Conservation (phyloP, 495 filamentous ascomycete species). For the Jackrogersella multiformis region DNA sequence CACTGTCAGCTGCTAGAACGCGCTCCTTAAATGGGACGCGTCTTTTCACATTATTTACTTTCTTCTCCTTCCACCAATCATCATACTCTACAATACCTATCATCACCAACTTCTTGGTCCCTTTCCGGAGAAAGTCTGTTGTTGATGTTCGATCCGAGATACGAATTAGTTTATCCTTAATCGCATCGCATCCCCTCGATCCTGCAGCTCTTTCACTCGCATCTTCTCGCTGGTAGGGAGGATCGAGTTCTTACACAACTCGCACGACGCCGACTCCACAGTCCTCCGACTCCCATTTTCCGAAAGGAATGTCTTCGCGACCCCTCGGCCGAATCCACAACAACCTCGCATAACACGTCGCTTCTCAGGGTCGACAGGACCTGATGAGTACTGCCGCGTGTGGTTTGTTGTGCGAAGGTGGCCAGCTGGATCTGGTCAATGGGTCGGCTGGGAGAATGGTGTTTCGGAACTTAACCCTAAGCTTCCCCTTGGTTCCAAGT, state of each 20-base stretch:
- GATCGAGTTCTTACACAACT: conserved; percentile 46
- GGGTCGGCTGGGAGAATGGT: conserved; percentile 59
- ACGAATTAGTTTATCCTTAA: conserved; percentile 23
- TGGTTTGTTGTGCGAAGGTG: conserved; percentile 44
- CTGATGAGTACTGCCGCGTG: conserved; percentile 43
- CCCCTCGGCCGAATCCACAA: conserved; percentile 46
- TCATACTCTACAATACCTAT: conserved; percentile 39
- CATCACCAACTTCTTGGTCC: conserved; percentile 39
- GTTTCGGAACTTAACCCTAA: conserved; percentile 86
- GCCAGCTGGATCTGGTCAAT: conserved; percentile 36
- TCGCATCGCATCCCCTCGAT: conserved; percentile 19
- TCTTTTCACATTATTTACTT: conserved; percentile 19
- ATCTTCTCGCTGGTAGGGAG: conserved; percentile 33
- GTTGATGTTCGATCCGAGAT: conserved; percentile 38
- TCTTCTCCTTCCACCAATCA: conserved; percentile 38
- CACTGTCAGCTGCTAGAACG: conserved; percentile 15
- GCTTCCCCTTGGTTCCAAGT: conserved; percentile 64
- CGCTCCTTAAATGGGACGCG: conserved; percentile 23
- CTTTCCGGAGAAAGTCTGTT: conserved; percentile 34
- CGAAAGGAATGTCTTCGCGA: conserved; percentile 65
- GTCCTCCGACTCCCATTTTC: conserved; percentile 72
- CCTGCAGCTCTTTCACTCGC: conserved; percentile 50
- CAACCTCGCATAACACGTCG: conserved; percentile 44
- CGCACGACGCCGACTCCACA: conserved; percentile 73
- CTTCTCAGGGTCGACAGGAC: conserved; percentile 35